These are phyloP conservation scores for Talaromyces funiculosus DNA, from an alignment of 2,329 filamentous ascomycete species.

Conservation along the genomic window DNA sequence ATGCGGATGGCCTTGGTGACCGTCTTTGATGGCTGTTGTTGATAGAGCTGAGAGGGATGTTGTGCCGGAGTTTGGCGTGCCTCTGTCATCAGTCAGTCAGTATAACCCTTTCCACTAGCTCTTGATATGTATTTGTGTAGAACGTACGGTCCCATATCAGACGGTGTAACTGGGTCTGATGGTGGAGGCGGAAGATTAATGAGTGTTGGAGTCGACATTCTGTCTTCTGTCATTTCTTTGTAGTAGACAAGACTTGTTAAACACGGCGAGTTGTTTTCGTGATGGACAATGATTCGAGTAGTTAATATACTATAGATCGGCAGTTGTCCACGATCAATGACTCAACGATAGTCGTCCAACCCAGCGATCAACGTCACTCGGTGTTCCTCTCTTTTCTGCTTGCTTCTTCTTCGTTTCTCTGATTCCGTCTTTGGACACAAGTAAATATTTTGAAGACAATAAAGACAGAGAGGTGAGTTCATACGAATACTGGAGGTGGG, in stretches of 20 bases:
- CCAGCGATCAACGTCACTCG: background rate
- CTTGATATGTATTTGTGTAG: conserved; percentile 9
- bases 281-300: background rate
- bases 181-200: conserved; percentile 80
- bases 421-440: background rate
- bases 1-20: conserved; percentile 74
- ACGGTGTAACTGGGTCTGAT: conserved; percentile 78
- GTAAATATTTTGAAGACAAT: background rate
- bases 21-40: conserved; percentile 93
- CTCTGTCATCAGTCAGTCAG: conserved; percentile 46
- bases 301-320: background rate
- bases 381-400: background rate
- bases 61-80: conserved; percentile 86
- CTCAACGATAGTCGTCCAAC: background rate
- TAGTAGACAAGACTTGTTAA: background rate
- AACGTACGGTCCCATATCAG: conserved; percentile 74
- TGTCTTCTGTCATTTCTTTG: conserved; percentile 10
- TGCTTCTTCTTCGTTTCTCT: background rate
- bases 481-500: background rate
- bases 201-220: conserved; percentile 56
- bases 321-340: background rate
- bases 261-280: no score
- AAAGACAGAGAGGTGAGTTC: background rate
- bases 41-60: conserved; percentile 88
- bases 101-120: background rate